phyloP scores from a whole-genome alignment of 1,139 yeast species.

The Candida sojae region DNA sequence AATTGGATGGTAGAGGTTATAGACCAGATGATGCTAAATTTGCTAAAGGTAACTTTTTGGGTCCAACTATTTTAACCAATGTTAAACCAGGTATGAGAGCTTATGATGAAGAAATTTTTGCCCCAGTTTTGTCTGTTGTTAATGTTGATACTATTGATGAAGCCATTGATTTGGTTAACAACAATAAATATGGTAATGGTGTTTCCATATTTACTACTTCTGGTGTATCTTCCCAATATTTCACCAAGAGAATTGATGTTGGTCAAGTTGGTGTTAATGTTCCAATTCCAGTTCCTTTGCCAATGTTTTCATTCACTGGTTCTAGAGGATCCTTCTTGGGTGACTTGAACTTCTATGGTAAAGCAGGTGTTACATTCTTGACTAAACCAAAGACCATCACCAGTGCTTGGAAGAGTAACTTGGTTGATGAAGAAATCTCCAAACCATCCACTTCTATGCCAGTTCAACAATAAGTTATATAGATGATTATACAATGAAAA shows the following conservation, averaged over 20 bases:
- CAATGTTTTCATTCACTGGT: slow-evolving; percentile 83
- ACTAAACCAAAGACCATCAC: slow-evolving; percentile 81
- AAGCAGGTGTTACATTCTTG: slow-evolving; percentile 69
- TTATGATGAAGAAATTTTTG: slow-evolving; percentile 76
- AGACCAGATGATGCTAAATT: slow-evolving; percentile 45
- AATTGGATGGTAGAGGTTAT: slow-evolving; percentile 65
- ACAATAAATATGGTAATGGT: slow-evolving; percentile 74
- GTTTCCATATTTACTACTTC: slow-evolving; percentile 69
- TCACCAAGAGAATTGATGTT: slow-evolving; percentile 68
- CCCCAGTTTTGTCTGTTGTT: slow-evolving; percentile 69
- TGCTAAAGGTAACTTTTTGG: slow-evolving; percentile 72
- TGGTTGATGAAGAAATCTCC: slow-evolving; percentile 49
- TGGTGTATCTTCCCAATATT: slow-evolving; percentile 70
- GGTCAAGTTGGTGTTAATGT: slow-evolving; percentile 83
- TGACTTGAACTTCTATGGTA: slow-evolving; percentile 78
- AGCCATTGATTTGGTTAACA: slow-evolving; percentile 66
- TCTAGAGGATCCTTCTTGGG: slow-evolving; percentile 78
- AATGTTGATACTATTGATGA: slow-evolving; percentile 71
- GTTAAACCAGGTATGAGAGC: slow-evolving; percentile 72
- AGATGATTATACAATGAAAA: neutral
- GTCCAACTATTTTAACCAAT: slow-evolving; percentile 67
- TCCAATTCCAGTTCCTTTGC: slow-evolving; percentile 83
- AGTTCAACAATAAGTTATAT: slow-evolving; percentile 42
- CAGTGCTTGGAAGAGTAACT: slow-evolving; percentile 63
- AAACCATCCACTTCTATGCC: slow-evolving; percentile 70